Evolutionary conservation across 208 protist genomes (phyloP).

Genomic region (Wallacemonas rigidus): DNA sequence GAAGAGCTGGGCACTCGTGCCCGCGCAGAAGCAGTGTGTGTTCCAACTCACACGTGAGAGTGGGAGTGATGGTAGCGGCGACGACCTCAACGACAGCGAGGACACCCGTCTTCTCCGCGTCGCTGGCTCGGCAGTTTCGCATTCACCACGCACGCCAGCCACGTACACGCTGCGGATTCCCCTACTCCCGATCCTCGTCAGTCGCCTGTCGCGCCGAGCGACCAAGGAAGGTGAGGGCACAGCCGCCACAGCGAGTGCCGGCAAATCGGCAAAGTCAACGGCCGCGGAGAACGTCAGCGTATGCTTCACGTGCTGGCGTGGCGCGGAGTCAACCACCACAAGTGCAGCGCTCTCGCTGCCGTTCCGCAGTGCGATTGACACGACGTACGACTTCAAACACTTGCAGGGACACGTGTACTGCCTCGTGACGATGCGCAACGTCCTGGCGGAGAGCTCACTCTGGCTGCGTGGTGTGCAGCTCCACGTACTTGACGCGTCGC

Average conservation of each 20-base stretch:
- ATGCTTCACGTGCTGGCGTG: slow-evolving; percentile 49
- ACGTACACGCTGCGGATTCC: slow-evolving; percentile 21
- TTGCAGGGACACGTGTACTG: slow-evolving; percentile 80
- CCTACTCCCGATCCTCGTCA: slow-evolving; percentile 61
- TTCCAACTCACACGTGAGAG: slow-evolving; percentile 15
- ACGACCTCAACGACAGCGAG: background rate
- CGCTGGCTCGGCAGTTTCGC: too few species aligned
- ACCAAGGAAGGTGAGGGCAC: background rate
- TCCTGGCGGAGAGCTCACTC: slow-evolving; percentile 62
- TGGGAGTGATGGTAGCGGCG: background rate
- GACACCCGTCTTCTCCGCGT: too few species aligned
- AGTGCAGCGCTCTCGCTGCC: slow-evolving; percentile 33
- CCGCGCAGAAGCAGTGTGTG: slow-evolving; percentile 28
- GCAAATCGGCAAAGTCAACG: background rate
- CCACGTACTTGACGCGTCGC: slow-evolving; percentile 47
- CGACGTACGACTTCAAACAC: slow-evolving; percentile 66
- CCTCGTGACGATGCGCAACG: slow-evolving; percentile 63
- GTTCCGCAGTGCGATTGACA: slow-evolving; percentile 35
- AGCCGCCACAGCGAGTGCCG: too few species aligned
- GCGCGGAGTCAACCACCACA: slow-evolving; percentile 49
- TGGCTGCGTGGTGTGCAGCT: slow-evolving; percentile 80
- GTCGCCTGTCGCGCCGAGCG: slow-evolving; percentile 3
- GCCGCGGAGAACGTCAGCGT: slow-evolving; percentile 30
- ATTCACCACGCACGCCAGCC: background rate
- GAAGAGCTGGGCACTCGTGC: slow-evolving; percentile 12